Base-by-base conservation (phyloP, 176 grass and related monocot genomes). In the Avena eriantha region DNA sequence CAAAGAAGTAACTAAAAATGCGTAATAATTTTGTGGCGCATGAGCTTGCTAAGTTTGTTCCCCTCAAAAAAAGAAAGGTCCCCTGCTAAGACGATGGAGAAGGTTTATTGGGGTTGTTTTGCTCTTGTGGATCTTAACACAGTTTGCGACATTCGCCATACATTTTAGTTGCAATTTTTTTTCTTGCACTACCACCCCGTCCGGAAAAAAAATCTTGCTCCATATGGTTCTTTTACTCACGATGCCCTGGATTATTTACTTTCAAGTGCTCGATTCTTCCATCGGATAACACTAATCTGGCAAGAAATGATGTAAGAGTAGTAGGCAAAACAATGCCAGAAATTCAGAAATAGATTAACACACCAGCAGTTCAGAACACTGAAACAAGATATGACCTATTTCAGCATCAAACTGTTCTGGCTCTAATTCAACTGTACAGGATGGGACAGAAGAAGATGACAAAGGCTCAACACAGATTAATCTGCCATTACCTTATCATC, bases 401-500 rank as follows among this genome's bases (percentile, higher is more conserved):
- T 26, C 13, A 21, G 33, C 33, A 31, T 15, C 33, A 55, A 43
- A 61, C 41, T 77, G 7, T 68, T 69, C 48, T 0, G 7, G 2
- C 61, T 4, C 57, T 23, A 76, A 51, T 34, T 29, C 39, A 46
- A 24, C 57, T 84, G 14, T 84, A 90, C 76, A 73, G 29, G 68
- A 53, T 33, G 21, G 66, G 39, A 7, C 29, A 16, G n/a, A 64
- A 31, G 7, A 46, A 21, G 13, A 23, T 23, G 64, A 56, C 46
- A 26, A 33, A 16, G 34, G 10, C 39, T 6, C 50, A 73, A 70
- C 48, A 80, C 9, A 75, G 16, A 70, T 51, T 51, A 29, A 76
- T 77, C 39, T 88, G 76, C 65, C 56, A 75, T 24, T 80, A 10
- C n/a, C 14, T 26, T 90, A 61, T 48, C 56, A 85, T 56, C 48